Base-by-base conservation (phyloP, 2,329 filamentous ascomycete genomes). In the Alternaria postmessia region DNA sequence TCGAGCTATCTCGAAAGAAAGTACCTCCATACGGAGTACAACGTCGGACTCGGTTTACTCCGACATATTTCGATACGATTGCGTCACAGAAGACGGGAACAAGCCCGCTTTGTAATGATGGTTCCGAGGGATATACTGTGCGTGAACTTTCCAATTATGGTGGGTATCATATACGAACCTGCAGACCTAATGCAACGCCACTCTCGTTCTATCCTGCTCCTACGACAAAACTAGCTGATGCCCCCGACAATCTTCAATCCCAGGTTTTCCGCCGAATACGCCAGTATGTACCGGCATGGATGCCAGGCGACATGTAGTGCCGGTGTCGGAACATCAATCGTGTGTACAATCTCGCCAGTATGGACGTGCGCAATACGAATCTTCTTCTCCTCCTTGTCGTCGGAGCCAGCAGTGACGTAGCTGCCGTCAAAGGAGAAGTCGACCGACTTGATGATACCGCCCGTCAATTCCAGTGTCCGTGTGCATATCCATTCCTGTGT, bases 401-500 rank as follows among this genome's bases (percentile, higher is more conserved):
- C 91, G 59, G 89, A 91, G 20, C 91, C 91, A 9, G 88, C 91
- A 2, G 89, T 87, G 24, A 94, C 80, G 72, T 89, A 94, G 70
- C 87, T 89, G 1, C 91, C 91, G 69, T 94, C 91, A 77, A 91
- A 94, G 16, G 87, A 91, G 74, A 94, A 94, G 72, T 89, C 89
- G 57, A 94, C 83, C 73, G 87, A 91, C 71, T 87, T 85, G 28
- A 94, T 88, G 3, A 90, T 87, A 1, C 89, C 89, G 9, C 85
- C 84, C 81, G 92, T 90, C 68, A 86, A 84, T 36, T 88, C 88
- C 42, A 93, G 82, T 1, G 90, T 92, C 61, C 89, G 85, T 70
- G 89, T 86, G 72, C 91, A 93, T 57, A 91, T 87, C 90, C 91
- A 93, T 66, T 91, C 88, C 41, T 85, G 84, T 4, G 91, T 93